Base-by-base conservation (phyloP, 1,284 basidiomycete genomes). In the Macrocystidia cucumis region DNA sequence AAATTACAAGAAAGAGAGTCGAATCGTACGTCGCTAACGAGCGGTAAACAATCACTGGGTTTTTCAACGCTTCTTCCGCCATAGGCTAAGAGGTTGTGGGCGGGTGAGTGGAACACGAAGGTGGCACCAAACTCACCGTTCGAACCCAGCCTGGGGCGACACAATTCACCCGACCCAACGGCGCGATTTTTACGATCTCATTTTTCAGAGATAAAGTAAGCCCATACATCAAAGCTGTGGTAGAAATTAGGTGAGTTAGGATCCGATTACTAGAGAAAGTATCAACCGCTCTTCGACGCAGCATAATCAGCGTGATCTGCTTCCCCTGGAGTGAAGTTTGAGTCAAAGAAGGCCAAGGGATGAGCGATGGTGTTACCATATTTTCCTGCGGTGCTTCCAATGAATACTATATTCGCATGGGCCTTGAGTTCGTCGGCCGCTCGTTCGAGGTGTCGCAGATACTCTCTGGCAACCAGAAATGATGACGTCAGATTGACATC, bases 101-200 rank as follows among this genome's bases (percentile, higher is more conserved):
- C 16, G 16, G 2, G 11, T 12, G n/a, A 17, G 24, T 21, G 26
- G 32, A 9, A 11, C 18, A 23, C 24, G 13, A 21, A 1, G 30
- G 12, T 38, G 28, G 14, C 28, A 25, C n/a, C 27, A 4, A 17
- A 29, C 16, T 33, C 27, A 59, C 59, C 9, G 81, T 83, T 40
- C 56, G 65, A 4, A 78, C 74, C 80, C 80, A 87, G 5, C 82
- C 83, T 4, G 84, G 84, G 0, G 72, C 78, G 13, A 87, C 65
- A 33, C 67, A 66, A 44, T 87, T 87, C n/a, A 85, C 81, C 9
- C 84, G 65, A 0, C 69, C 84, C 32, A 54, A 63, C 0, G 82
- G 79, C 0, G 80, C 81, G 42, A 85, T 75, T 53, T 74, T 73
- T 19, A 87, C 82, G 38, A 87, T 86, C 54, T 88, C 84, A 50